These are phyloP conservation scores for Sporothrix globosa DNA, from an alignment of 2,329 filamentous ascomycete genomes.

Conservation along the genomic window DNA sequence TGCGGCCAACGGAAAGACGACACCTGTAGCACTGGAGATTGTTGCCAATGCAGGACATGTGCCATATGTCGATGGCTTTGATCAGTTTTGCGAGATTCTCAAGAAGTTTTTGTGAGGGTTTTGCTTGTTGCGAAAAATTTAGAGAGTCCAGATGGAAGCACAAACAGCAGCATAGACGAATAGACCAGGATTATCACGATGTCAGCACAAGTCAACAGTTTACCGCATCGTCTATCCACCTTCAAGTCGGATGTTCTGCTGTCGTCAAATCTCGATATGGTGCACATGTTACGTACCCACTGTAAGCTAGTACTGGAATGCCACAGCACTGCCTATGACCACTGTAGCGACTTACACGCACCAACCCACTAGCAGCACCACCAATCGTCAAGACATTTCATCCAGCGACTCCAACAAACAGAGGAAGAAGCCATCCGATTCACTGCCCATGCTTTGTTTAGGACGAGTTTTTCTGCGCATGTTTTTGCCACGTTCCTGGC, in stretches of 20 bases:
- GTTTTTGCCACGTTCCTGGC: background rate
- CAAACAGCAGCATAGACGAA: background rate
- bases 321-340: background rate
- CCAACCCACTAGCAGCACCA: background rate
- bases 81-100: conserved; percentile 42
- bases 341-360: conserved; percentile 13
- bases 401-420: background rate
- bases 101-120: conserved; percentile 35
- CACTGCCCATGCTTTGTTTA: background rate
- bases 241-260: background rate
- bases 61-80: conserved; percentile 46
- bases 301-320: background rate
- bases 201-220: too few relatives aligned
- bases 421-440: conserved; percentile 20
- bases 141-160: too few relatives aligned
- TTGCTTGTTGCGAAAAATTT: too few relatives aligned
- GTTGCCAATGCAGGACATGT: conserved; percentile 48
- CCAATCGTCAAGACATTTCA: background rate
- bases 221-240: too few relatives aligned
- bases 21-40: conserved; percentile 42
- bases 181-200: background rate
- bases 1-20: conserved; percentile 37
- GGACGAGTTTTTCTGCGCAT: too few relatives aligned
- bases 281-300: background rate
- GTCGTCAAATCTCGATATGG: background rate